Evolutionary conservation across 2,329 filamentous ascomycete genomes (phyloP).

Genomic region (Fusarium lateritium): DNA sequence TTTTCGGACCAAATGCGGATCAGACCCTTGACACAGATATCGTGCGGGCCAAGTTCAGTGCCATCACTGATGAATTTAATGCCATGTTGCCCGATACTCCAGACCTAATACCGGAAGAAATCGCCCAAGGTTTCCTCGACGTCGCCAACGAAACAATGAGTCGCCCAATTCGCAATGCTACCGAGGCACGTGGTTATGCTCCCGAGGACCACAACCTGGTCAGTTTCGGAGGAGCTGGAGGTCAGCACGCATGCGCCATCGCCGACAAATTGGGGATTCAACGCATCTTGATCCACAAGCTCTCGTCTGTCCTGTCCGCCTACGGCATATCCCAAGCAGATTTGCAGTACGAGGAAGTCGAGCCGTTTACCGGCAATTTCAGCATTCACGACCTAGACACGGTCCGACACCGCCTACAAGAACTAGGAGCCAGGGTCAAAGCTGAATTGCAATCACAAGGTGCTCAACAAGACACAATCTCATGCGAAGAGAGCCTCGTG

Average conservation of each 20-base stretch:
- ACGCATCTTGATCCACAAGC: constrained; percentile 60
- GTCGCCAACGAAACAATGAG: constrained; percentile 85
- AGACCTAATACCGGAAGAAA: constrained; percentile 52
- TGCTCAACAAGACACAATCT: constrained; percentile 56
- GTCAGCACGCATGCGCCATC: constrained; percentile 65
- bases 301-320: constrained; percentile 59
- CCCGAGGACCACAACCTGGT: constrained; percentile 53
- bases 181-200: constrained; percentile 66
- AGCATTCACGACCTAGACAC: background rate
- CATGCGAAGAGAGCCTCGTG: constrained; percentile 60
- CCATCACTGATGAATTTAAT: constrained; percentile 60
- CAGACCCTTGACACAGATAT: constrained; percentile 61
- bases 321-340: constrained; percentile 61
- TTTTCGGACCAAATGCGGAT: constrained; percentile 78
- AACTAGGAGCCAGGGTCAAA: no score
- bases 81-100: constrained; percentile 43
- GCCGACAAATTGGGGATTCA: constrained; percentile 58
- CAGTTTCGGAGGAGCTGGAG: constrained; percentile 78
- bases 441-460: constrained; percentile 59
- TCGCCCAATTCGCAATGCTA: constrained; percentile 80
- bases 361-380: constrained; percentile 51
- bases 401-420: no score
- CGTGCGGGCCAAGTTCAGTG: constrained; percentile 55
- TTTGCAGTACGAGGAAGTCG: constrained; percentile 55
- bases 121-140: constrained; percentile 79